Conservation (phyloP, 768 basidiomycete genomes). For the Tremella mesenterica region DNA sequence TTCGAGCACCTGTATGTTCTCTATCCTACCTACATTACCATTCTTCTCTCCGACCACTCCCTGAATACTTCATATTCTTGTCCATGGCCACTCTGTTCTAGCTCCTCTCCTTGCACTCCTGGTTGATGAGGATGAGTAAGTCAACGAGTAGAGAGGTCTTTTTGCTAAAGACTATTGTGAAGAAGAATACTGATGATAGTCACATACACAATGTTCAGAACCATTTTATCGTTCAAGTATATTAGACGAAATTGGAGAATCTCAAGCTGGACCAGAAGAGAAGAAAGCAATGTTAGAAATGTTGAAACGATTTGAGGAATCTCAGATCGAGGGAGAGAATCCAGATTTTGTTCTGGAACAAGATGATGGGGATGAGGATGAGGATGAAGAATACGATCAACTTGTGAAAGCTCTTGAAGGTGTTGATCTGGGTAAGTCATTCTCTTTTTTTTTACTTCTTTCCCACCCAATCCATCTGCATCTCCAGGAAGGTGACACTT, state of each 20-base stretch:
- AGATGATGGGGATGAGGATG: slow-evolving; percentile 30
- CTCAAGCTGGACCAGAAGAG: slow-evolving; percentile 40
- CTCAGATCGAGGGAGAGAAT: slow-evolving; percentile 16
- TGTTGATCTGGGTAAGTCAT: slow-evolving; percentile 29
- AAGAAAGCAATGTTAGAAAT: slow-evolving; percentile 42
- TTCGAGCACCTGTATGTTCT: slow-evolving; percentile 28
- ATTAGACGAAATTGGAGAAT: slow-evolving; percentile 30
- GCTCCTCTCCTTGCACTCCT: neutral
- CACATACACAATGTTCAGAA: slow-evolving; percentile 37
- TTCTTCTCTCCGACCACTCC: neutral
- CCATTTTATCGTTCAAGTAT: slow-evolving; percentile 33
- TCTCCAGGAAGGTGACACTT: too few species aligned
- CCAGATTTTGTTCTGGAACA: neutral
- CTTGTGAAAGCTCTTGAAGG: slow-evolving; percentile 18
- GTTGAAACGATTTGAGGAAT: slow-evolving; percentile 36
- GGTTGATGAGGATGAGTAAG: neutral
- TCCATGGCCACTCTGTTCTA: neutral
- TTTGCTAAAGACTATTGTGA: neutral
- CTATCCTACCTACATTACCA: neutral
- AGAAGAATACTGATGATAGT: slow-evolving; percentile 13
- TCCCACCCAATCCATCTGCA: too few species aligned
- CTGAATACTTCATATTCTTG: neutral
- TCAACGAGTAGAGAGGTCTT: neutral
- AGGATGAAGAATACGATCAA: slow-evolving; percentile 23
- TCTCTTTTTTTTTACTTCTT: too few species aligned